Percentiles rank a stretch among this genome's conserved stretches.
These are phyloP conservation scores for Hypholoma sublateritium DNA, from an alignment of 768 basidiomycete genomes.

Conservation along the genomic window DNA sequence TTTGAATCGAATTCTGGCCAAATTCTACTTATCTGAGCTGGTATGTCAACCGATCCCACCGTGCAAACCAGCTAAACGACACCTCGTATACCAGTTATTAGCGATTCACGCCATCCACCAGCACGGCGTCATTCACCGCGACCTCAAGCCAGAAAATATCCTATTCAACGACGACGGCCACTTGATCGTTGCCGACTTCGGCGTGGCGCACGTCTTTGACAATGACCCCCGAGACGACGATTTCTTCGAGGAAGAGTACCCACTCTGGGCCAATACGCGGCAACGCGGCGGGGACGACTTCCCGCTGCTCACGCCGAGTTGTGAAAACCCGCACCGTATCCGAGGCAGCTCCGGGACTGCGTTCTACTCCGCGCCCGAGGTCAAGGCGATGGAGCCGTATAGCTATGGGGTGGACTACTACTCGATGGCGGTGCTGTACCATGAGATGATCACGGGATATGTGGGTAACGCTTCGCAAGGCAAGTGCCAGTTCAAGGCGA, in stretches of 20 bases:
- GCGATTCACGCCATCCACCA: constrained; percentile 19
- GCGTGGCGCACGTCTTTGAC: constrained; percentile 71
- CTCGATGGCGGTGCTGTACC: constrained; percentile 18
- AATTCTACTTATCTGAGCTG: constrained; percentile 20
- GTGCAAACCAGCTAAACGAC: neutral
- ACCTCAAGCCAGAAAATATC: constrained; percentile 96
- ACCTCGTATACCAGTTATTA: constrained; percentile 10
- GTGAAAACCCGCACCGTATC: constrained; percentile 19
- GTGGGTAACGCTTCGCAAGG: constrained; percentile 2
- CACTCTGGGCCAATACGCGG: constrained; percentile 14
- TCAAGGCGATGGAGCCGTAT: constrained; percentile 84
- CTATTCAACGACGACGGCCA: constrained; percentile 46
- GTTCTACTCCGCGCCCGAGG: constrained; percentile 94
- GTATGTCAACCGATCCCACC: constrained; percentile 1
- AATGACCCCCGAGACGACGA: constrained; percentile 52
- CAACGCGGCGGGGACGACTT: constrained; percentile 14
- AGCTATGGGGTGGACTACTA: constrained; percentile 25
- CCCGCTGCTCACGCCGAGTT: constrained; percentile 18
- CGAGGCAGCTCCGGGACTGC: constrained; percentile 71
- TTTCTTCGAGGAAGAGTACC: constrained; percentile 19
- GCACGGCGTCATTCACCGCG: constrained; percentile 80
- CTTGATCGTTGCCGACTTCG: constrained; percentile 20
- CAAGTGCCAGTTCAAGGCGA: no score
- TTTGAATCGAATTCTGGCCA: constrained; percentile 13
- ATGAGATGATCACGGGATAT: constrained; percentile 23